These are phyloP conservation scores for Sarocladium brachiariae DNA, from an alignment of 2,329 filamentous ascomycete genomes.

Conservation along the genomic window DNA sequence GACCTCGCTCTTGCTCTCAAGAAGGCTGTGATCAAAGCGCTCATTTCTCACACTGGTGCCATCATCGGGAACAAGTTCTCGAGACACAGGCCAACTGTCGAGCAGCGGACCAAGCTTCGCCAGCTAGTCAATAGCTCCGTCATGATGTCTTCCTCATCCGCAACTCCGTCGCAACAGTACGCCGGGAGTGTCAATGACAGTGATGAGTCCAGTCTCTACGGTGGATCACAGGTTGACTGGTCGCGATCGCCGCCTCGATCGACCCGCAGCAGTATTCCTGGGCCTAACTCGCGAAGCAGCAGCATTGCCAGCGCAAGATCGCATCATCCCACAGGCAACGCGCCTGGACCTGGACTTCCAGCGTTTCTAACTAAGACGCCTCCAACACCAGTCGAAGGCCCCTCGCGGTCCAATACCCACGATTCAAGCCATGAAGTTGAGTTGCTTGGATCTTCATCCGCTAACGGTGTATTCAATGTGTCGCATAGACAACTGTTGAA, in stretches of 20 bases:
- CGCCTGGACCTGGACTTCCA: constrained; percentile 24
- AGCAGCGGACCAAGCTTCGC: constrained; percentile 70
- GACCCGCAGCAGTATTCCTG: constrained; percentile 39
- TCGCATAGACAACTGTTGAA: constrained; percentile 11
- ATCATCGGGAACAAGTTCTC: constrained; percentile 98
- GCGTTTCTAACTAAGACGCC: constrained; percentile 41
- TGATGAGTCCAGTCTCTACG: constrained; percentile 51
- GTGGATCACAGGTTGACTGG: constrained; percentile 48
- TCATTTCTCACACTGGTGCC: constrained; percentile 91
- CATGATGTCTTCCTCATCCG: constrained; percentile 45
- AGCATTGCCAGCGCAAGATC: constrained; percentile 44
- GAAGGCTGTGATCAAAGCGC: constrained; percentile 85
- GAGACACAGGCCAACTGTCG: constrained; percentile 73
- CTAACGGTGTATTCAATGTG: constrained; percentile 20
- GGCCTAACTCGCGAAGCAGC: constrained; percentile 41
- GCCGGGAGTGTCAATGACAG: constrained; percentile 41
- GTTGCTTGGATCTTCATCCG: constrained; percentile 25
- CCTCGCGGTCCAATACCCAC: constrained; percentile 1
- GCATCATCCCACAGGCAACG: constrained; percentile 23
- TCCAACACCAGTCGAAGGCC: constrained; percentile 32
- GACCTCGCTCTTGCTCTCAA: constrained; percentile 90
- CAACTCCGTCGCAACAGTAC: constrained; percentile 28
- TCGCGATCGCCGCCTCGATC: constrained; percentile 52
- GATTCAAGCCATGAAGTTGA: constrained; percentile 19
- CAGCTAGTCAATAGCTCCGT: constrained; percentile 77